phyloP scores from a whole-genome alignment of 2,329 filamentous ascomycete species.

The Colletotrichum sublineola region DNA sequence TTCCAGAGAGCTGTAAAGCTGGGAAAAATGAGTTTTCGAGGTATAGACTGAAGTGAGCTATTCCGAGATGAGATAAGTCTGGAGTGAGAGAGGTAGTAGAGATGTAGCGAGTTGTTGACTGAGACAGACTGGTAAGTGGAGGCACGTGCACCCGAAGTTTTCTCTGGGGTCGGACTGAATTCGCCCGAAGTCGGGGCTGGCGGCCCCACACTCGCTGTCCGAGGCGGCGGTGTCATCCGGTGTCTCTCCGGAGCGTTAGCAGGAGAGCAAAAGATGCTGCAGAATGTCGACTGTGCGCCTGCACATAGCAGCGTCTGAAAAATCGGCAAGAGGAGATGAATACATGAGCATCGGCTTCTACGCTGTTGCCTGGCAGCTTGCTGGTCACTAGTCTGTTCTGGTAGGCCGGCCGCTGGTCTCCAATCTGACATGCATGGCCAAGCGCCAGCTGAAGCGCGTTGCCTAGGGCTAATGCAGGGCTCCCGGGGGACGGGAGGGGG shows the following conservation, averaged over 20 bases:
- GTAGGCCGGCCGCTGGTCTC: background rate
- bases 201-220: slow-evolving; percentile 7
- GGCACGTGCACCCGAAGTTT: slow-evolving; percentile 34
- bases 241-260: background rate
- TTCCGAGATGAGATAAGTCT: background rate
- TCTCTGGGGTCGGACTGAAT: slow-evolving; percentile 29
- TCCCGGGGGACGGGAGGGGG: background rate
- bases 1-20: background rate
- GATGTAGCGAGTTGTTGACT: slow-evolving; percentile 25
- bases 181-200: slow-evolving; percentile 33
- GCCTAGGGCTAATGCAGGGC: background rate
- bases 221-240: background rate
- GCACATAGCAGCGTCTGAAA: background rate
- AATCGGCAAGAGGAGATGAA: no score
- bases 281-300: background rate
- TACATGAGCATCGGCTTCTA: background rate
- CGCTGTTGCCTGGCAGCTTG: background rate
- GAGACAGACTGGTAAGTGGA: slow-evolving; percentile 10
- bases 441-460: slow-evolving; percentile 3
- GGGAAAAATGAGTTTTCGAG: background rate
- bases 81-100: background rate
- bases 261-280: background rate
- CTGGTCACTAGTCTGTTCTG: background rate
- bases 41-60: background rate
- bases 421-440: background rate